These are phyloP conservation scores for Lactarius indigo DNA, from an alignment of 768 basidiomycete species.

Conservation along the genomic window DNA sequence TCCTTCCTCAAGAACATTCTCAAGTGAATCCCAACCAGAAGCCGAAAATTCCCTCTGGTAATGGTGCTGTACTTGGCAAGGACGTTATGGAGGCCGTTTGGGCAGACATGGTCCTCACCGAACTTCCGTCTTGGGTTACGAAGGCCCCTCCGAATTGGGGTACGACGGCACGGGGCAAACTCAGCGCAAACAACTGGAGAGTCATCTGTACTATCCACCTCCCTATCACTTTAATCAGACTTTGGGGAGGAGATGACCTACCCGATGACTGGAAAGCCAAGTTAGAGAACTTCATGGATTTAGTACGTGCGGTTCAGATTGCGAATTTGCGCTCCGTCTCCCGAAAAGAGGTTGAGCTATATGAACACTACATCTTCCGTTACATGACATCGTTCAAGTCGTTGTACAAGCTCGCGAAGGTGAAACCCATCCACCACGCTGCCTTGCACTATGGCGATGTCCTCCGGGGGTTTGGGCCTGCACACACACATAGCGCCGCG, in stretches of 20 bases:
- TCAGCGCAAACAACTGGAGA: conserved; percentile 38
- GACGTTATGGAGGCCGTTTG: conserved; percentile 32
- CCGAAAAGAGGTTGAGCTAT: neutral
- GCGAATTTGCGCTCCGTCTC: conserved; percentile 26
- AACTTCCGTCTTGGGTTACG: conserved; percentile 34
- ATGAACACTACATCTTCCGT: conserved; percentile 4
- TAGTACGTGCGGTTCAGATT: conserved; percentile 29
- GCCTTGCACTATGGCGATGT: conserved; percentile 33
- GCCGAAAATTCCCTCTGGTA: neutral
- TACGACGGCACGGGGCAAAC: conserved; percentile 31
- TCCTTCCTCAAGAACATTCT: neutral
- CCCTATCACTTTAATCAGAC: conserved; percentile 34
- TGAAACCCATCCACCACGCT: conserved; percentile 35
- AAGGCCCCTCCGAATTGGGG: conserved; percentile 34
- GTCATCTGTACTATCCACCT: conserved; percentile 34
- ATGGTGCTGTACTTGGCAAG: conserved; percentile 30
- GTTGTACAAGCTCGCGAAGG: conserved; percentile 29
- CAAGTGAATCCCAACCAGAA: neutral
- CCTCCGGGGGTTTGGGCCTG: conserved; percentile 32
- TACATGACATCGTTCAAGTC: conserved; percentile 27
- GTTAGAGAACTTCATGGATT: conserved; percentile 34
- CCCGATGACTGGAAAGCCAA: conserved; percentile 19
- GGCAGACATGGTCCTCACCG: conserved; percentile 18
- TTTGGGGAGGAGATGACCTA: conserved; percentile 32
- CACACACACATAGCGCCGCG: conserved; percentile 22